Evolutionary conservation across 1,139 yeast genomes (phyloP), one percentile per base, ranked within the genome.

Genomic region (Saccharomycopsis hybrid): DNA sequence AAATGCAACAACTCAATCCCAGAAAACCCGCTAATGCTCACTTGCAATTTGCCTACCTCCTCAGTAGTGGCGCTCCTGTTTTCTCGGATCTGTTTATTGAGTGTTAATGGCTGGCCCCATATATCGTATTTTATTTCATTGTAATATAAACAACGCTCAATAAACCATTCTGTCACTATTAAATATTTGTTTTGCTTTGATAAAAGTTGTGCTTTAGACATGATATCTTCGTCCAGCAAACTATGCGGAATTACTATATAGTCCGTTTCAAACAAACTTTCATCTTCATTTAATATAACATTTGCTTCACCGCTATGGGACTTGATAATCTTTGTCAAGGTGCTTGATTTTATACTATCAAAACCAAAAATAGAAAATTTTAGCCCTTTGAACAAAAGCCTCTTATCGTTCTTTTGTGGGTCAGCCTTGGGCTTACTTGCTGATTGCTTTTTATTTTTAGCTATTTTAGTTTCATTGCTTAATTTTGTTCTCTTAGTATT

Each of bases 1-100:
- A 87, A 60, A 65, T 90, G 97, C 41, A 87, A 67, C 31, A 82
- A 69, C 62, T 90, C 97, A 18, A 88, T 79, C 0, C 96, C 97
- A 9, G 80, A 74, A 60, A 85, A 90, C 4, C 97, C 97, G 1
- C 94, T 78, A 1, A 86, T 72, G 54, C 86, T 77, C 1, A 89
- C 70, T 45, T 73, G 73, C 55, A 82, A 66, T 8, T 67, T 64
- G 18, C 60, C 47, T n/a, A 7, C 11, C 18, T 18, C 18, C 18
- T 18, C 18, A 18, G 18, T 18, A 18, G 18, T 18, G 18, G 18
- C 18, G 7, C 8, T 11, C n/a, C 28, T 41, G 18, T 8, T 37
- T 32, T 33, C 37, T 36, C 24, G 57, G 44, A 8, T 39, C 8
- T 41, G 45, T 24, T 4, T 52, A 45, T n/a, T 62, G 58, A 41